These are phyloP conservation scores for Magnaporthales sp. DNA, from an alignment of 2,329 filamentous ascomycete genomes.

Conservation along the genomic window DNA sequence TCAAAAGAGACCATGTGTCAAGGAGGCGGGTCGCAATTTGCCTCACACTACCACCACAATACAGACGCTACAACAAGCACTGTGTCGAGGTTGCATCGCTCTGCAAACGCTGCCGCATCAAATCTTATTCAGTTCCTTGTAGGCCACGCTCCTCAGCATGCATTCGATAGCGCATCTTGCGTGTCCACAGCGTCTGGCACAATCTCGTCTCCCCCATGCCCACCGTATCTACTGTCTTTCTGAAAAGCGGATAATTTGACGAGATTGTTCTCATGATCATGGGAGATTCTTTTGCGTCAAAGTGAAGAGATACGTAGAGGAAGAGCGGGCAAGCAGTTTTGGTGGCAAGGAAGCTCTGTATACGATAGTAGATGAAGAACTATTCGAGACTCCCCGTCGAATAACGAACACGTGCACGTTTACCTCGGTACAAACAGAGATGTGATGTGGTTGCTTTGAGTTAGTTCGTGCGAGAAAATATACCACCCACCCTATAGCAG, in stretches of 20 bases:
- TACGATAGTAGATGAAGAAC: no score
- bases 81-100: not conserved
- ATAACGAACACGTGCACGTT: no score
- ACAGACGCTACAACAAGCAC: not conserved
- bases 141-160: not conserved
- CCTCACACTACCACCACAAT: not conserved
- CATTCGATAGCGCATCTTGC: not conserved
- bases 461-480: not conserved
- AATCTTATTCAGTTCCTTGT: not conserved
- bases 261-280: no score
- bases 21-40: not conserved
- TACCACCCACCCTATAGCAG: not conserved
- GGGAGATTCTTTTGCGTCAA: no score
- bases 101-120: not conserved
- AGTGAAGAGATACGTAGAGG: no score
- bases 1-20: not conserved
- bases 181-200: not conserved
- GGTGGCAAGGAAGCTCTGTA: no score
- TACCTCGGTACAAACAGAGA: no score
- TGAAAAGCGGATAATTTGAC: not conserved
- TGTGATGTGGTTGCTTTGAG: no score
- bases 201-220: not conserved
- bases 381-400: no score
- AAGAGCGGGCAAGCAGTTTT: no score
- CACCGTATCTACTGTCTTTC: not conserved